phyloP scores from a whole-genome alignment of 1,284 basidiomycete genomes.

The Chalciporus sp. region DNA sequence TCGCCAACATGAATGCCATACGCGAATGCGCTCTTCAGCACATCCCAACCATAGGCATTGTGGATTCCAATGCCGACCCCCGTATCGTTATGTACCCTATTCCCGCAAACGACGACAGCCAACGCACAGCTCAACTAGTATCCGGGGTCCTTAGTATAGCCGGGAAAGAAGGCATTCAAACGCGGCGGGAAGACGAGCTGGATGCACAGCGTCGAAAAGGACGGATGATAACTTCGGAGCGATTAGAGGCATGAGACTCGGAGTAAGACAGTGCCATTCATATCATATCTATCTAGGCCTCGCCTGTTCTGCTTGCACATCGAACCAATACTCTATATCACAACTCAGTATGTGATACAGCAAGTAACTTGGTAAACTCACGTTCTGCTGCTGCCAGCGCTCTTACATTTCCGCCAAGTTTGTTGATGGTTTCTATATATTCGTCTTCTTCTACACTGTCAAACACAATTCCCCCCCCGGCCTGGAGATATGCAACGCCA shows the following conservation, averaged over 20 bases:
- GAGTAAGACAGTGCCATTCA: slow-evolving; percentile 21
- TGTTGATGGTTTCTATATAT: slow-evolving; percentile 95
- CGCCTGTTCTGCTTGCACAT: slow-evolving; percentile 54
- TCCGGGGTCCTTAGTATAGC: slow-evolving; percentile 91
- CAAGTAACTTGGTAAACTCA: slow-evolving; percentile 44
- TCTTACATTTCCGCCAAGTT: slow-evolving; percentile 84
- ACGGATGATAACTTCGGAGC: slow-evolving; percentile 30
- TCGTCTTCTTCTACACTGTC: slow-evolving; percentile 98
- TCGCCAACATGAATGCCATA: slow-evolving; percentile 81
- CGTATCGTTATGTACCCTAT: slow-evolving; percentile 98
- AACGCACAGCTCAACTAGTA: slow-evolving; percentile 88
- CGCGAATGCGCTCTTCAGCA: slow-evolving; percentile 84
- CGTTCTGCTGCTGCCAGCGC: slow-evolving; percentile 91
- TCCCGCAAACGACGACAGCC: slow-evolving; percentile 95
- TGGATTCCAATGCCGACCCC: slow-evolving; percentile 96
- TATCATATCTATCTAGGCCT: slow-evolving; percentile 32
- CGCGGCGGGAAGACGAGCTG: slow-evolving; percentile 26
- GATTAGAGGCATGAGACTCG: slow-evolving; percentile 30
- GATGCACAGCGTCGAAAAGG: slow-evolving; percentile 26
- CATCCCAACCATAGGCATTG: slow-evolving; percentile 86
- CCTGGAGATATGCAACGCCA: slow-evolving; percentile 91
- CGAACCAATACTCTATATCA: slow-evolving; percentile 64
- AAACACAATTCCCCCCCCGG: slow-evolving; percentile 96
- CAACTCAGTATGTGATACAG: slow-evolving; percentile 15
- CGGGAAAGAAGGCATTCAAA: slow-evolving; percentile 77